Percentiles rank a stretch among this genome's conserved stretches.
phyloP scores from a whole-genome alignment of 31 red algal species.

The Asparagopsis taxiformis region DNA sequence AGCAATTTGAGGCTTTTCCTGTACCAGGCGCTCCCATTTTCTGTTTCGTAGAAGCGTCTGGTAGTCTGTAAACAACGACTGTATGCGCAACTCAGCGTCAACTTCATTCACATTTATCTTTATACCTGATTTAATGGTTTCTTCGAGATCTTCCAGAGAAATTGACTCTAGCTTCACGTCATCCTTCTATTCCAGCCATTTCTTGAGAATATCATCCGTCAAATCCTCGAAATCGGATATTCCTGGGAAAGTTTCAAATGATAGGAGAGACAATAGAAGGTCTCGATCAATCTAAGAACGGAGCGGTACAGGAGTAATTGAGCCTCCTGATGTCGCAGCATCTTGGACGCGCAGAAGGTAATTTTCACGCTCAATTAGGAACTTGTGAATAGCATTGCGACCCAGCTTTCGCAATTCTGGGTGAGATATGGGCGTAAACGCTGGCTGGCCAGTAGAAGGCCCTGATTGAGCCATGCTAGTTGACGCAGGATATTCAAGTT shows the following conservation, averaged over 20 bases:
- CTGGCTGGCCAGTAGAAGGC: not conserved
- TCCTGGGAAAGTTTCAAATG: not conserved
- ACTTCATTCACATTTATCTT: not conserved
- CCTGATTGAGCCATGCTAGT: no score
- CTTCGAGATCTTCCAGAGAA: not conserved
- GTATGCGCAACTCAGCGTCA: not conserved
- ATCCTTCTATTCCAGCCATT: not conserved
- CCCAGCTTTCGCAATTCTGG: conserved; percentile 2
- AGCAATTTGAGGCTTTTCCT: not conserved
- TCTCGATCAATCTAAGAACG: not conserved
- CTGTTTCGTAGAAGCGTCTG: not conserved
- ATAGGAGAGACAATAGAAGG: not conserved
- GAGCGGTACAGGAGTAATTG: not conserved
- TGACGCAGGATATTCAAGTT: no score
- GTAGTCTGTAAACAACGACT: not conserved
- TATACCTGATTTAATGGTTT: not conserved
- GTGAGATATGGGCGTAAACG: not conserved
- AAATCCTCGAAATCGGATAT: not conserved
- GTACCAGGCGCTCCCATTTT: not conserved
- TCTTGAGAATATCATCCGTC: not conserved
- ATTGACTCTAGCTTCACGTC: not conserved
- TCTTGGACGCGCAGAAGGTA: not conserved
- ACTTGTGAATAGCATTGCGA: not conserved
- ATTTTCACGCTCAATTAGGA: not conserved
- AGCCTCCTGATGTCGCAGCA: not conserved